These are phyloP conservation scores for Epipyxis sp. DNA, from an alignment of 108 stramenopile species.

Conservation along the genomic window DNA sequence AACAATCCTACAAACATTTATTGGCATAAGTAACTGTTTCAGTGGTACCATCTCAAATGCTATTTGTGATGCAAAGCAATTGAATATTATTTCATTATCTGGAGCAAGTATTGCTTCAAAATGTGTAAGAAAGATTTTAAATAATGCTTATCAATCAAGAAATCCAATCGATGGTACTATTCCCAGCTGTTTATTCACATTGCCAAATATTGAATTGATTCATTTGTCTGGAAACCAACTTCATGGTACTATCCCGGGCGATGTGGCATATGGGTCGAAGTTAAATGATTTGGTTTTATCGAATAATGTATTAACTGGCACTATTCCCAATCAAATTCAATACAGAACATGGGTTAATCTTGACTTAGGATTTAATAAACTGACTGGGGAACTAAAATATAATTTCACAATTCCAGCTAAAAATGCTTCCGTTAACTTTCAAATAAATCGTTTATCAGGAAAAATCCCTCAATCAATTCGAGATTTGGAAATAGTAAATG, in stretches of 20 bases:
- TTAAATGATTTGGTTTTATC: background rate
- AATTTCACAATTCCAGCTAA: background rate
- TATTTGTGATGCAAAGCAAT: background rate
- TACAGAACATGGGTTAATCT: background rate
- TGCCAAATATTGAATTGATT: background rate
- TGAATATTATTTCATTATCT: background rate
- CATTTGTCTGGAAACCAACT: background rate
- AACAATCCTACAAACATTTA: background rate
- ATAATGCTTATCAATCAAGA: background rate
- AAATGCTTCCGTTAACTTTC: background rate
- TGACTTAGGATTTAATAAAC: background rate
- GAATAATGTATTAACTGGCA: background rate
- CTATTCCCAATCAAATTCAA: background rate
- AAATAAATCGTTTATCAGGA: constrained; percentile 20
- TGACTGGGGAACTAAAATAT: background rate
- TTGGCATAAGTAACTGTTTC: background rate
- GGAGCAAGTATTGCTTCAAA: background rate
- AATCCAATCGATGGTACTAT: background rate
- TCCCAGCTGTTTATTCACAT: background rate
- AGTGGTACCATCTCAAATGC: background rate
- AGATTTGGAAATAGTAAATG: background rate
- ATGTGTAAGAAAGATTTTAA: background rate
- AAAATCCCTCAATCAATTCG: background rate
- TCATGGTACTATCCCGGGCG: background rate
- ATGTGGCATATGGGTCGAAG: too few relatives aligned